Evolutionary conservation across 768 basidiomycete genomes (phyloP), one percentile per base, ranked within the genome.

Genomic region (Crepidotus variabilis): DNA sequence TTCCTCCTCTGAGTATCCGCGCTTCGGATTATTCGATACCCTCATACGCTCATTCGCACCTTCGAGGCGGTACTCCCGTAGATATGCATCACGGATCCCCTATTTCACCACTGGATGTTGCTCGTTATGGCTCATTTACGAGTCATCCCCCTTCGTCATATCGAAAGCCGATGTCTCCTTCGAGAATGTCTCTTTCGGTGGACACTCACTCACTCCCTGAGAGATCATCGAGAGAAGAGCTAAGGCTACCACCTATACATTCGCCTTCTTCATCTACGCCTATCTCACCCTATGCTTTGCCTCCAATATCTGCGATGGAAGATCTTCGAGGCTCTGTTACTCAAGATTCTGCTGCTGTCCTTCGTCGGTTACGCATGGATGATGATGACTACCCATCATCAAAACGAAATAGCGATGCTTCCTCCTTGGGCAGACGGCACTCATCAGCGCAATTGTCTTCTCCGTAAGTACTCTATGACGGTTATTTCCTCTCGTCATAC

Each of bases 231-330:
- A 58, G 66, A 6, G 72, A 78, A 32, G 64, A 65, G 10, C 73
- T 78, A 23, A 73, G 67, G 5, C 67, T 79, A 2, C 72, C 80
- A 7, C 80, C 78, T 16, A 72, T 80, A 39, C 71, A 73, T 48
- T 63, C 69, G 2, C 67, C 71, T 11, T 56, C 64, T 22, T 61
- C 62, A 24, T 64, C 63, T 43, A 60, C 69, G 14, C 69, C 63
- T 23, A 69, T 69, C 14, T 67, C 77, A 1, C 70, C 74, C 1
- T 85, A 85, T 58, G 81, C 85, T 1, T 65, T 88, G 2, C 87
- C 86, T 1, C 85, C 87, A 0, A 88, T 88, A 55, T 84, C 87
- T 6, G 82, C 85, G 0, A 70, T 91, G 61, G 87, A 88, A 66
- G 82, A 83, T 57, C 66, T 85, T 50, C 76, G 84, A 8, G 82